Conservation (phyloP, 139 green algal genomes). For the Tetratostichococcus sp. region DNA sequence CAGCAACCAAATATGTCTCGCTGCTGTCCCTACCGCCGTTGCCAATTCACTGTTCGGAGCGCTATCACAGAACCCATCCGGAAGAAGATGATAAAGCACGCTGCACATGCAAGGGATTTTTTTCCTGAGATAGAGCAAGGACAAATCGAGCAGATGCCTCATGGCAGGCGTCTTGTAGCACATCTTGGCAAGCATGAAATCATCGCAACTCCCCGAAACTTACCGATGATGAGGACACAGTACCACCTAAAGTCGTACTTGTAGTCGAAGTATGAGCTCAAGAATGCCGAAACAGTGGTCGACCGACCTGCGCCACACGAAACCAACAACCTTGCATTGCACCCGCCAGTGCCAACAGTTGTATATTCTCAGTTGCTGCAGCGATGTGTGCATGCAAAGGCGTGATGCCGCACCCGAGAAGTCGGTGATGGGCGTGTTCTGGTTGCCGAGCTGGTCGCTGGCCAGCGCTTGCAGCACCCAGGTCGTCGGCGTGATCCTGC, state of each 20-base stretch:
- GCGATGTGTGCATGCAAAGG: too few species aligned
- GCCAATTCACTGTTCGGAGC: conserved; percentile 60
- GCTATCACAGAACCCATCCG: conserved; percentile 36
- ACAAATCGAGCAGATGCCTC: neutral
- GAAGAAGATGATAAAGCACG: conserved; percentile 46
- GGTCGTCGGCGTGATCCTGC: conserved; percentile 41
- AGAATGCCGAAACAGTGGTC: conserved; percentile 36
- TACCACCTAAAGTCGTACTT: conserved; percentile 53
- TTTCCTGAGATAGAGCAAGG: neutral
- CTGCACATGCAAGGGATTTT: neutral
- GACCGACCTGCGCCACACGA: neutral
- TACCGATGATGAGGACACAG: conserved; percentile 29
- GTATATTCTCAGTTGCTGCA: too few species aligned
- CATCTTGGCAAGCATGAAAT: too few species aligned
- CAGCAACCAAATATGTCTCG: too few species aligned
- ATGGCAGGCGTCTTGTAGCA: conserved; percentile 5
- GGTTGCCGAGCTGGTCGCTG: conserved; percentile 41
- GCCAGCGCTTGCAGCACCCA: conserved; percentile 57
- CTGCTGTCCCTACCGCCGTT: conserved; percentile 33
- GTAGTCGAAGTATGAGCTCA: conserved; percentile 59
- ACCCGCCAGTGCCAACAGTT: too few species aligned
- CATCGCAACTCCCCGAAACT: too few species aligned
- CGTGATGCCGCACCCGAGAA: neutral
- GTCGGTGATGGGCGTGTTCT: conserved; percentile 4
- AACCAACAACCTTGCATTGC: too few species aligned